These are phyloP conservation scores for Neonectria coccinea DNA, from an alignment of 2,329 filamentous ascomycete species.

Conservation along the genomic window DNA sequence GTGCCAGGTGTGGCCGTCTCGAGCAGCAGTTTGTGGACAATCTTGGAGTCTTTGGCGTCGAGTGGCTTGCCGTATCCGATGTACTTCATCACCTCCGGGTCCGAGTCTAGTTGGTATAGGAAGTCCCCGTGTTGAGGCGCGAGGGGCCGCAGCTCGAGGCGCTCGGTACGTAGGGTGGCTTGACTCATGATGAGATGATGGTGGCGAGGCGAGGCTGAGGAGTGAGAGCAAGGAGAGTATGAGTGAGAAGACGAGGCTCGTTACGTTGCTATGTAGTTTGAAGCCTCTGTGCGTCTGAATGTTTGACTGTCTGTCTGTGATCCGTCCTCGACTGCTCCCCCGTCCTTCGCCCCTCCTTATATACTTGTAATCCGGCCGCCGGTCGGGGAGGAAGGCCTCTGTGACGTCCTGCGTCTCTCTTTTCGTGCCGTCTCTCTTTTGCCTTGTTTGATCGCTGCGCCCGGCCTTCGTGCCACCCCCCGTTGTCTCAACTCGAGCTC, in stretches of 20 bases:
- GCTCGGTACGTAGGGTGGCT: slow-evolving; percentile 34
- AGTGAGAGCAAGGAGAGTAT: background rate
- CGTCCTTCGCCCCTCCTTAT: background rate
- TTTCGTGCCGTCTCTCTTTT: background rate
- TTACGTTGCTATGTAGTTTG: too few species aligned
- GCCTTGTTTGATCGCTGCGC: background rate
- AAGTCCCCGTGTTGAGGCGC: slow-evolving; percentile 34
- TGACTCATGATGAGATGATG: slow-evolving; percentile 31
- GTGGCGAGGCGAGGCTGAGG: background rate
- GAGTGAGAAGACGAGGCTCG: background rate
- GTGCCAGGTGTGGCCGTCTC: slow-evolving; percentile 36
- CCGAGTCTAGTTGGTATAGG: slow-evolving; percentile 37
- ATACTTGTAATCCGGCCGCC: background rate
- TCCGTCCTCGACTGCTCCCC: background rate
- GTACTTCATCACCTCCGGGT: slow-evolving; percentile 39
- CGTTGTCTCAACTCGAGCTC: background rate
- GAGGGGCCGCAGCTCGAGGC: slow-evolving; percentile 36
- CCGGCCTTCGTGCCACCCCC: background rate
- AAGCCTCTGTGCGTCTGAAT: background rate
- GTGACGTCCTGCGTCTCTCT: background rate
- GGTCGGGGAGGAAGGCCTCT: background rate
- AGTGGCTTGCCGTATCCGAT: slow-evolving; percentile 42
- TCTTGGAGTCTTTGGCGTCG: slow-evolving; percentile 31
- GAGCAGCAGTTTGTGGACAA: slow-evolving; percentile 41
- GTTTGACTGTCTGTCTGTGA: background rate